Percentiles rank a stretch among this genome's conserved stretches.
Conservation (phyloP, 805 yeast genomes). For the Vanderwaltozyma yarrowii region DNA sequence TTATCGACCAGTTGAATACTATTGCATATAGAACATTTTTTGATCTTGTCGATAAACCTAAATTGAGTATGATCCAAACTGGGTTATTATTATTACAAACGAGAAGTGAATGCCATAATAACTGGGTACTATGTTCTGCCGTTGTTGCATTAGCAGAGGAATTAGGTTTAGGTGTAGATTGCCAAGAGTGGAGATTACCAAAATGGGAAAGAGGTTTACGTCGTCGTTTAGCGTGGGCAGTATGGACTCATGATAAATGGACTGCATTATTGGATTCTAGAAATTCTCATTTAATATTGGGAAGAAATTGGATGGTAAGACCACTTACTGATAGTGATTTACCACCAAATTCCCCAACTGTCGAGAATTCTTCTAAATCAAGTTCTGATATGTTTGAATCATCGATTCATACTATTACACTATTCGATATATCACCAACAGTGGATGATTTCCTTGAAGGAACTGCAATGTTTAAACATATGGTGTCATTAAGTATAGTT, state of each 20-base stretch:
- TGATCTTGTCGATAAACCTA: slow-evolving; percentile 76
- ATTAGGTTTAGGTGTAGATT: slow-evolving; percentile 82
- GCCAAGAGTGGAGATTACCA: slow-evolving; percentile 85
- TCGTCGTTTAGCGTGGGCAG: slow-evolving; percentile 91
- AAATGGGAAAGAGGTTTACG: slow-evolving; percentile 91
- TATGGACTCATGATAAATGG: slow-evolving; percentile 90
- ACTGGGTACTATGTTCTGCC: slow-evolving; percentile 80
- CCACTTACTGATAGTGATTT: slow-evolving; percentile 62
- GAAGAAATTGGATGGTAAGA: slow-evolving; percentile 71
- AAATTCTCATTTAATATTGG: slow-evolving; percentile 69
- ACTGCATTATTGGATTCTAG: slow-evolving; percentile 68
- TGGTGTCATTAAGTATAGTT: slow-evolving; percentile 57
- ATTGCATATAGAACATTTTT: slow-evolving; percentile 56
- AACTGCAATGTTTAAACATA: slow-evolving; percentile 53
- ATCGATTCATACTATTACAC: slow-evolving; percentile 11
- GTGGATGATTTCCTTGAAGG: slow-evolving; percentile 60
- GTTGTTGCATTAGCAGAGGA: slow-evolving; percentile 85
- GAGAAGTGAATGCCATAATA: slow-evolving; percentile 47
- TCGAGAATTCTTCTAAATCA: neutral
- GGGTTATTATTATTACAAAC: slow-evolving; percentile 68
- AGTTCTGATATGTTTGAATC: neutral
- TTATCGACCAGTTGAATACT: slow-evolving; percentile 51
- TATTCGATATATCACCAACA: slow-evolving; percentile 22
- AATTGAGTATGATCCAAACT: slow-evolving; percentile 84
- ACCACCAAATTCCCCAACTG: slow-evolving; percentile 48